phyloP scores from a whole-genome alignment of 1,139 yeast species.

The Saccharomyces hybrid region DNA sequence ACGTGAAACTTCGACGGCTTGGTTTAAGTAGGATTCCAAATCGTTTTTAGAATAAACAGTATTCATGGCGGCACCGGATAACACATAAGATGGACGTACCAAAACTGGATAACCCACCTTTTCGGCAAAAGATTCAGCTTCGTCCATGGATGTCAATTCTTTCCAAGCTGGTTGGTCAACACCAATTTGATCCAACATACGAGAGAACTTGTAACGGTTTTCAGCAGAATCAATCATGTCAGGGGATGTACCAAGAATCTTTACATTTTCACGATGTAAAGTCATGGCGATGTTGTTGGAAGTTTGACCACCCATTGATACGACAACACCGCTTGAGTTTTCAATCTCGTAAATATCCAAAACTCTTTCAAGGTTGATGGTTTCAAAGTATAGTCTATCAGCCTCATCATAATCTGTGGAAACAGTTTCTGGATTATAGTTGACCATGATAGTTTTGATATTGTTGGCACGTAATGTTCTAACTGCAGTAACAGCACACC shows the following conservation, averaged over 20 bases:
- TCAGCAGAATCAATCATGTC: conserved; percentile 98
- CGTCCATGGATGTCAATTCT: conserved; percentile 87
- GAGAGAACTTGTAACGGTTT: conserved; percentile 94
- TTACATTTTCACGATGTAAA: conserved; percentile 89
- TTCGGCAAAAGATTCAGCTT: conserved; percentile 89
- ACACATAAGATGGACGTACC: conserved; percentile 95
- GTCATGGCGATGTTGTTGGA: conserved; percentile 94
- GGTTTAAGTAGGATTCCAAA: conserved; percentile 77
- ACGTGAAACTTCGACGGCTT: conserved; percentile 95
- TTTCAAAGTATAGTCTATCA: conserved; percentile 93
- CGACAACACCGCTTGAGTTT: conserved; percentile 84
- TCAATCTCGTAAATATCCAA: conserved; percentile 93
- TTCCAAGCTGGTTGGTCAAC: conserved; percentile 99
- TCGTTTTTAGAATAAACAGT: conserved; percentile 89
- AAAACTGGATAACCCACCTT: conserved; percentile 90
- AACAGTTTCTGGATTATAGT: conserved; percentile 97
- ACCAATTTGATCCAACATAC: conserved; percentile 94
- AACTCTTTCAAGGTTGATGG: conserved; percentile 89
- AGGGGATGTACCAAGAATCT: conserved; percentile 94
- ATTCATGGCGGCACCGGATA: conserved; percentile 99
- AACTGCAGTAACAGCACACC: conserved; percentile 95
- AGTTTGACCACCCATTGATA: conserved; percentile 99
- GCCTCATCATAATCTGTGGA: conserved; percentile 98
- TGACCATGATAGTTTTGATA: conserved; percentile 90
- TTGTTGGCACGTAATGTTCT: conserved; percentile 87